Percentiles rank a stretch among this genome's conserved stretches.
These are phyloP conservation scores for Botrytis paeoniae DNA, from an alignment of 2,329 filamentous ascomycete genomes.

Conservation along the genomic window DNA sequence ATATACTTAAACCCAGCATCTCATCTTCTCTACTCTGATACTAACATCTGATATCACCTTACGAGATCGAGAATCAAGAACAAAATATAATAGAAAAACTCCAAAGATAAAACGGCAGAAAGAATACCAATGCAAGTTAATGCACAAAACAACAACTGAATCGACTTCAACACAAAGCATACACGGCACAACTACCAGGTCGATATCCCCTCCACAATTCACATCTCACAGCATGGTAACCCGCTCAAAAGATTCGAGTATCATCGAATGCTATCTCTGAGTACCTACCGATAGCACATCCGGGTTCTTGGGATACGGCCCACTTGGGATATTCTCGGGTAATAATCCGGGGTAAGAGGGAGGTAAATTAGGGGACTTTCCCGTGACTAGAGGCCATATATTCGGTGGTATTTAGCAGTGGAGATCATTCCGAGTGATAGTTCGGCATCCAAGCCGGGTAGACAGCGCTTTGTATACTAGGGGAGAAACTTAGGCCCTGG, in stretches of 20 bases:
- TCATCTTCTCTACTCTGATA: neutral
- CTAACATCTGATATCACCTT: neutral
- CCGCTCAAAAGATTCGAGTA: neutral
- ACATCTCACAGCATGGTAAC: neutral
- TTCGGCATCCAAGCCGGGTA: neutral
- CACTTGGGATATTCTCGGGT: neutral
- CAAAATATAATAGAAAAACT: neutral
- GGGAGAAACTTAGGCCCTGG: neutral
- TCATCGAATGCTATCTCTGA: neutral
- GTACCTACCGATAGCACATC: neutral
- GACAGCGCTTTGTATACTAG: neutral
- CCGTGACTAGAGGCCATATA: neutral
- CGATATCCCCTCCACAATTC: neutral
- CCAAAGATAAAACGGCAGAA: neutral
- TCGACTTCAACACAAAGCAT: neutral
- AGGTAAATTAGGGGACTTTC: neutral
- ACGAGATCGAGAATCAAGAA: neutral
- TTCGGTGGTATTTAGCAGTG: neutral
- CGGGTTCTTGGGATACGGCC: neutral
- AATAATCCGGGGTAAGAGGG: neutral
- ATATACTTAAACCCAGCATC: neutral
- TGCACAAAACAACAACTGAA: neutral
- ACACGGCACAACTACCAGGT: neutral
- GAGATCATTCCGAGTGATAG: neutral
- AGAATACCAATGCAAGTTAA: neutral